phyloP scores from a whole-genome alignment of 148 eudicot species.

The Drosera capensis region DNA sequence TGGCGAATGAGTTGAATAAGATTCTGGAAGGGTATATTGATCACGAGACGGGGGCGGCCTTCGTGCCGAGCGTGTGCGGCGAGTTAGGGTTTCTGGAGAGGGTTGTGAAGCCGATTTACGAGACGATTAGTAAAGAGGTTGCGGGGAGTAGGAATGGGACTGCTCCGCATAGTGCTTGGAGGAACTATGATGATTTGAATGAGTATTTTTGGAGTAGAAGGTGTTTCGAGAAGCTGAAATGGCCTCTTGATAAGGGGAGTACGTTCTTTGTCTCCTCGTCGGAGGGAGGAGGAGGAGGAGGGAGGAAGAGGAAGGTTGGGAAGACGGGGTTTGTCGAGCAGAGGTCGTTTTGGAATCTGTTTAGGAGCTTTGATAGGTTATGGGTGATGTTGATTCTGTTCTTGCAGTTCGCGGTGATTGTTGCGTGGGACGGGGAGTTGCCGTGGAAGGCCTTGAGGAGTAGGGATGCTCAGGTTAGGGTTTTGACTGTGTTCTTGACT shows the following conservation, averaged over 20 bases:
- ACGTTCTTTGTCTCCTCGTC: slow-evolving; percentile 51
- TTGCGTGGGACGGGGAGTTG: slow-evolving; percentile 56
- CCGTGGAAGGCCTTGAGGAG: slow-evolving; percentile 58
- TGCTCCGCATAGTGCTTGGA: slow-evolving; percentile 73
- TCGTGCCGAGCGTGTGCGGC: slow-evolving; percentile 39
- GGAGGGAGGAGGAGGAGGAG: too few species aligned
- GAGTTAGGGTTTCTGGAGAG: slow-evolving; percentile 41
- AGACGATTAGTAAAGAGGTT: slow-evolving; percentile 48
- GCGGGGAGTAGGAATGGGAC: slow-evolving; percentile 63
- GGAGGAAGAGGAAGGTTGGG: slow-evolving; percentile 52
- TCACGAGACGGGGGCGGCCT: slow-evolving; percentile 67
- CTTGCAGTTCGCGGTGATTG: slow-evolving; percentile 63
- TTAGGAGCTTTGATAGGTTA: slow-evolving; percentile 67
- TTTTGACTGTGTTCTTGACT: slow-evolving; percentile 63
- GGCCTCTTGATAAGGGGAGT: slow-evolving; percentile 66
- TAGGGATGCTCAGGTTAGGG: slow-evolving; percentile 44
- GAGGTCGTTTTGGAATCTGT: slow-evolving; percentile 80
- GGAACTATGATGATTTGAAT: slow-evolving; percentile 87
- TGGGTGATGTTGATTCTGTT: slow-evolving; percentile 83
- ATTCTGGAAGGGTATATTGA: slow-evolving; percentile 68
- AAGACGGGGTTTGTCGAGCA: slow-evolving; percentile 95
- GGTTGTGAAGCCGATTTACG: slow-evolving; percentile 70
- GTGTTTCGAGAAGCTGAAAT: slow-evolving; percentile 64
- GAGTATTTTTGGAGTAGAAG: slow-evolving; percentile 94
- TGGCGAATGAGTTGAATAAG: slow-evolving; percentile 69